Conservation (phyloP, 176 grass and related monocot species). For the Oryza glaberrima region DNA sequence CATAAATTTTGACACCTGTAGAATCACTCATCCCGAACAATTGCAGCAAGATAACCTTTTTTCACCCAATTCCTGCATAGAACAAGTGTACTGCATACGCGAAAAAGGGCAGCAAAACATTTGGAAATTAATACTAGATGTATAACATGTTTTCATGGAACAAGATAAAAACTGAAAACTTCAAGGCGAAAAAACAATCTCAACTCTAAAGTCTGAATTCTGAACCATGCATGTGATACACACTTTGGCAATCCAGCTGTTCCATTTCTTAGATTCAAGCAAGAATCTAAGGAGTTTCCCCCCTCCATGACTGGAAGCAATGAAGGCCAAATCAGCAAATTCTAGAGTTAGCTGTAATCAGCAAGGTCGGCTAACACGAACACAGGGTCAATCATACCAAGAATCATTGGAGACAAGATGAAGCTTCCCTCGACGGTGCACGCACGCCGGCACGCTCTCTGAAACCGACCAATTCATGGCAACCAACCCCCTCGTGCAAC, state of each 20-base stretch:
- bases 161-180: not conserved
- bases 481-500: slow-evolving; percentile 55
- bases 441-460: not conserved
- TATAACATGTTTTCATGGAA: not conserved
- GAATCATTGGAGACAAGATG: slow-evolving; percentile 27
- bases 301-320: slow-evolving; percentile 1
- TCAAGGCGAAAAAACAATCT: not conserved
- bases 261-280: slow-evolving; percentile 21
- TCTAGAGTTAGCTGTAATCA: slow-evolving; percentile 33
- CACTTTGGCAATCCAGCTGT: not conserved
- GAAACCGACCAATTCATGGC: slow-evolving; percentile 35
- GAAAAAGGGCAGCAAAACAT: not conserved
- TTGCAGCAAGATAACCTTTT: not conserved
- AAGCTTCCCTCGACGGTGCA: slow-evolving; percentile 28
- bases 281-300: slow-evolving; percentile 22
- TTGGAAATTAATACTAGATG: not conserved
- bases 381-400: slow-evolving; percentile 16
- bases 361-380: slow-evolving; percentile 18
- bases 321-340: not conserved
- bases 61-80: not conserved
- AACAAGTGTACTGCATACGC: not conserved
- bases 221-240: slow-evolving; percentile 16
- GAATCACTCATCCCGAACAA: not conserved
- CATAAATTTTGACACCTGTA: no score
- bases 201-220: not conserved